Conservation (phyloP, 768 basidiomycete genomes). For the Suillus subalutaceus region DNA sequence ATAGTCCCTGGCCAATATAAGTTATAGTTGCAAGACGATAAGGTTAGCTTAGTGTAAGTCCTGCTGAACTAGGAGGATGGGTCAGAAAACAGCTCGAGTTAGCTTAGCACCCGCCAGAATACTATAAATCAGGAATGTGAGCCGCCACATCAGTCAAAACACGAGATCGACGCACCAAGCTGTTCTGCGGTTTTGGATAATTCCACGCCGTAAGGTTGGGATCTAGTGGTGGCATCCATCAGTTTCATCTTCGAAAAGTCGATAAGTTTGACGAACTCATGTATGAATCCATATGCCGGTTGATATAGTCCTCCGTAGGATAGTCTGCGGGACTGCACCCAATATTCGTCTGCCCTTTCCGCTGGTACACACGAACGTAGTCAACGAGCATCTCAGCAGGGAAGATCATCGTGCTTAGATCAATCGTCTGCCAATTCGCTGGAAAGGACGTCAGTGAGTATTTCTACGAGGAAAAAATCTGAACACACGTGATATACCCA, state of each 20-base stretch:
- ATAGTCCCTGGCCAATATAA: slow-evolving; percentile 5
- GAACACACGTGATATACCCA: slow-evolving; percentile 58
- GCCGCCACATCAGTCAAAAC: background rate
- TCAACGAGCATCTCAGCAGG: slow-evolving; percentile 56
- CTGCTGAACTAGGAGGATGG: background rate
- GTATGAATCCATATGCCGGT: slow-evolving; percentile 56
- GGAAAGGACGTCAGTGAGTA: slow-evolving; percentile 9
- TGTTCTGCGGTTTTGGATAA: slow-evolving; percentile 45
- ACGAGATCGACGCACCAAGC: slow-evolving; percentile 15
- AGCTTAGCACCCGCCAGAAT: slow-evolving; percentile 12
- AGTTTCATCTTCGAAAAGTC: slow-evolving; percentile 1
- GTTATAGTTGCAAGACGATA: slow-evolving; percentile 5
- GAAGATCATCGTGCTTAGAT: slow-evolving; percentile 47
- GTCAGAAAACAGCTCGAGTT: background rate
- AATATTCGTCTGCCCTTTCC: slow-evolving; percentile 41
- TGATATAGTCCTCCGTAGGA: slow-evolving; percentile 52
- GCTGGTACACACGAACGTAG: slow-evolving; percentile 66
- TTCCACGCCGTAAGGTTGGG: slow-evolving; percentile 47
- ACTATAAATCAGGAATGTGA: background rate
- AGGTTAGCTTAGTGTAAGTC: slow-evolving; percentile 1
- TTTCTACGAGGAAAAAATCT: slow-evolving; percentile 8
- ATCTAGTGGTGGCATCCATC: slow-evolving; percentile 30
- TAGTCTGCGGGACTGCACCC: slow-evolving; percentile 51
- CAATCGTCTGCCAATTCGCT: slow-evolving; percentile 70
- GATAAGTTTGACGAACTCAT: slow-evolving; percentile 45